These are phyloP conservation scores for Russula foetens DNA, from an alignment of 768 basidiomycete species.

Conservation along the genomic window DNA sequence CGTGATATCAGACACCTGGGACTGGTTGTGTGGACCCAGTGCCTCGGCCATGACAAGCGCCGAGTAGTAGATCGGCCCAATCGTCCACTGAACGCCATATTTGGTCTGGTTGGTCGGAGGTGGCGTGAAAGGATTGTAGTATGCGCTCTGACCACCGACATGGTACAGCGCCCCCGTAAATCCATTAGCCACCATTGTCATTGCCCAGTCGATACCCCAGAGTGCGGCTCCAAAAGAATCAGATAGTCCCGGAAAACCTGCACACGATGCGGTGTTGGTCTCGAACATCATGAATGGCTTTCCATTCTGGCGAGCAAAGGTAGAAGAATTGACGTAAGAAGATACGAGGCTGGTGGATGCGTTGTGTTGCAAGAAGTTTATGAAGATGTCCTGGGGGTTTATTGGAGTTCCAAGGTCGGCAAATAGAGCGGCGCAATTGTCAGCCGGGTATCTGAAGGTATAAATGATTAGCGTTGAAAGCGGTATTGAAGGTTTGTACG, in stretches of 20 bases:
- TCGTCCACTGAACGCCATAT: conserved; percentile 57
- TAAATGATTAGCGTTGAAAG: background rate
- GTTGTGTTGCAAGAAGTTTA: conserved; percentile 52
- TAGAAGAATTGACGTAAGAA: conserved; percentile 43
- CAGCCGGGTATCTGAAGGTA: conserved; percentile 43
- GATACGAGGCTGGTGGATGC: conserved; percentile 42
- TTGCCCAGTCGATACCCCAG: conserved; percentile 46
- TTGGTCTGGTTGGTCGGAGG: conserved; percentile 45
- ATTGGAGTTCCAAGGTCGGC: conserved; percentile 29
- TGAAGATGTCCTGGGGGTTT: conserved; percentile 43
- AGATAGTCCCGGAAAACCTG: conserved; percentile 44
- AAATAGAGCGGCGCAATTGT: conserved; percentile 52
- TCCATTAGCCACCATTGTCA: conserved; percentile 45
- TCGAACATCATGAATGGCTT: conserved; percentile 50
- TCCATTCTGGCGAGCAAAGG: conserved; percentile 29
- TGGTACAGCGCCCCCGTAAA: conserved; percentile 38
- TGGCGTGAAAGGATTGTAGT: conserved; percentile 48
- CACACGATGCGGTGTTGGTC: conserved; percentile 47
- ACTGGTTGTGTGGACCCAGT: conserved; percentile 51
- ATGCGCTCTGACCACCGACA: conserved; percentile 56
- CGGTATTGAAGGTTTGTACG: background rate
- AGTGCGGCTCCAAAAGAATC: conserved; percentile 49
- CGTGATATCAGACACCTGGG: conserved; percentile 61
- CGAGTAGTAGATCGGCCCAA: conserved; percentile 69
- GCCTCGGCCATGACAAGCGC: conserved; percentile 61